Percentiles rank a stretch among this genome's conserved stretches.
These are phyloP conservation scores for Ophiostoma fasciatum DNA, from an alignment of 2,329 filamentous ascomycete genomes.

Conservation along the genomic window DNA sequence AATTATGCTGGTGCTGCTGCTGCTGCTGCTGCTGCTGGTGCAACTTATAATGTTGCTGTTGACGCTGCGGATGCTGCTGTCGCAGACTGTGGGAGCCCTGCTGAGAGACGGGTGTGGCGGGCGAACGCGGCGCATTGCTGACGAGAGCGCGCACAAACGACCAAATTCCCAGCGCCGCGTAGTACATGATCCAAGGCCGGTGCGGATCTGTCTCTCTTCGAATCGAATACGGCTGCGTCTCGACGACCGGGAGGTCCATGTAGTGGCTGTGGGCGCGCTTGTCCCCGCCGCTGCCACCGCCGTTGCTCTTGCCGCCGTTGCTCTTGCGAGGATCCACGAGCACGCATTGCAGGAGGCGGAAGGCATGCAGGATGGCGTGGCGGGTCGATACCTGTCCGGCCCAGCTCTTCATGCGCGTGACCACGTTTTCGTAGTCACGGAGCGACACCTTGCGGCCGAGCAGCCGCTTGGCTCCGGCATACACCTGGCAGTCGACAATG, in stretches of 20 bases:
- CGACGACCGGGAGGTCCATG: too few species aligned
- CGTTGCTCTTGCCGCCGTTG: background rate
- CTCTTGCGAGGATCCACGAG: conserved; percentile 24
- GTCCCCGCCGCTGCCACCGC: conserved; percentile 16
- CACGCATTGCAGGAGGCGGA: conserved; percentile 75
- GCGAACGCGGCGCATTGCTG: conserved; percentile 47
- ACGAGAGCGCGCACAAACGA: conserved; percentile 86
- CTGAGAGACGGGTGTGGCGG: conserved; percentile 53
- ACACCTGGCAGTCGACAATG: conserved; percentile 94
- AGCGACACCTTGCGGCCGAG: conserved; percentile 73
- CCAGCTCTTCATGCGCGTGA: conserved; percentile 83
- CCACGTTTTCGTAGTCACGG: conserved; percentile 65
- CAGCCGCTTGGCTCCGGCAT: conserved; percentile 71
- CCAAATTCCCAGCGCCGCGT: conserved; percentile 86
- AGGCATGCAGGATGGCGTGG: conserved; percentile 82
- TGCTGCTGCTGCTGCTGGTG: background rate
- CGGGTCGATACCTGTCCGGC: conserved; percentile 76
- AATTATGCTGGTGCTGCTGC: background rate
- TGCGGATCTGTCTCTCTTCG: conserved; percentile 83
- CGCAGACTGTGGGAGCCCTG: conserved; percentile 59
- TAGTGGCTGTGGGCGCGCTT: conserved; percentile 25
- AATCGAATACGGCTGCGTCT: conserved; percentile 63
- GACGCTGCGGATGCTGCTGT: conserved; percentile 57
- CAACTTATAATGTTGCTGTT: conserved; percentile 70
- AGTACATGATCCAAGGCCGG: conserved; percentile 89